Percentiles rank a stretch among this genome's conserved stretches.
These are phyloP conservation scores for Fomitopsis pinicola DNA, from an alignment of 1,284 basidiomycete genomes.

Conservation along the genomic window DNA sequence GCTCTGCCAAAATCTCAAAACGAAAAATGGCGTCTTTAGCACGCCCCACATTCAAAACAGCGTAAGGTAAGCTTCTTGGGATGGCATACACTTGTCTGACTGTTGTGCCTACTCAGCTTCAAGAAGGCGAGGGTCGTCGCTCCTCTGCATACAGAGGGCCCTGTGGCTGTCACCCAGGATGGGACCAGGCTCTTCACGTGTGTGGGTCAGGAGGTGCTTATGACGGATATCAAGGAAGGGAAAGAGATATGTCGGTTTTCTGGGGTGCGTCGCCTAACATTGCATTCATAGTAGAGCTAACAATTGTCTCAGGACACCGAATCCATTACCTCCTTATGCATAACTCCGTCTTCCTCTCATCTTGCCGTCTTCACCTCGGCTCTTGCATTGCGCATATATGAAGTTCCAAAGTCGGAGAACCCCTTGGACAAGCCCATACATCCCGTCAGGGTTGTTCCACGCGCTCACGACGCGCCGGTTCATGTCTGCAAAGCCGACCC, in stretches of 20 bases:
- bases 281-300: not conserved
- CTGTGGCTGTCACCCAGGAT: constrained; percentile 78
- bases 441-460: constrained; percentile 71
- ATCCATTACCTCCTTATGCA: constrained; percentile 58
- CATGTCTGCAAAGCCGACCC: constrained; percentile 84
- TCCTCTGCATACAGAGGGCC: constrained; percentile 87
- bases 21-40: constrained; percentile 22
- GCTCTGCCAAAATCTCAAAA: constrained; percentile 4
- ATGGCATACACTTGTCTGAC: not conserved
- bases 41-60: constrained; percentile 50
- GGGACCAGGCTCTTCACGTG: constrained; percentile 82
- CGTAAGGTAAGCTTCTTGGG: constrained; percentile 39
- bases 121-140: constrained; percentile 66
- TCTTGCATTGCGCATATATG: constrained; percentile 64
- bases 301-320: constrained; percentile 52
- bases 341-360: constrained; percentile 59
- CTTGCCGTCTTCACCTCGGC: constrained; percentile 68
- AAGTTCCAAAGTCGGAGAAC: constrained; percentile 45
- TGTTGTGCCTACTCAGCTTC: constrained; percentile 44
- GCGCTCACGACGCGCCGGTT: constrained; percentile 90
- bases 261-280: constrained; percentile 54
- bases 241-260: constrained; percentile 75
- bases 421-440: constrained; percentile 47
- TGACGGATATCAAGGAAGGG: constrained; percentile 79
- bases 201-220: constrained; percentile 79